These are phyloP conservation scores for Colletotrichum sidae DNA, from an alignment of 2,329 filamentous ascomycete species.

Conservation along the genomic window DNA sequence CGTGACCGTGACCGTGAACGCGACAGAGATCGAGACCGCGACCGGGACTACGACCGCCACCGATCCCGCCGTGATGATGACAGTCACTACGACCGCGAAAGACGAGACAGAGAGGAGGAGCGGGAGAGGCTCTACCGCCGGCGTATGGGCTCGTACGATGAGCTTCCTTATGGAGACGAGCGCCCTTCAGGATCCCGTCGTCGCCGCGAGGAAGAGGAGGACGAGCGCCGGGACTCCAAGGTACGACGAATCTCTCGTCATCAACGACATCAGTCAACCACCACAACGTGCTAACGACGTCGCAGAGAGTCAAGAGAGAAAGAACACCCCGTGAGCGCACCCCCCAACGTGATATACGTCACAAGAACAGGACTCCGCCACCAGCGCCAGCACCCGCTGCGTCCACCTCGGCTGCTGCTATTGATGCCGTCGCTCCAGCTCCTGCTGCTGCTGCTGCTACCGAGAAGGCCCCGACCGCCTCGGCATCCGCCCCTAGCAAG, in stretches of 20 bases:
- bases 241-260: conserved; percentile 49
- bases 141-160: conserved; percentile 83
- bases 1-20: conserved; percentile 43
- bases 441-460: conserved; percentile 33
- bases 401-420: conserved; percentile 21
- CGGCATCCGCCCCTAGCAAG: conserved; percentile 28
- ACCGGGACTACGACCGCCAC: conserved; percentile 62
- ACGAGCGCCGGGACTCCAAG: conserved; percentile 77
- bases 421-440: conserved; percentile 31
- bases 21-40: conserved; percentile 46
- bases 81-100: conserved; percentile 84
- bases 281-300: conserved; percentile 43
- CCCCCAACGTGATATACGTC: conserved; percentile 66
- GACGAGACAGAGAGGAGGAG: conserved; percentile 89
- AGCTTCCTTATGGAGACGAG: conserved; percentile 90
- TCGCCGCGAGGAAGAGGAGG: conserved; percentile 82
- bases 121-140: conserved; percentile 89
- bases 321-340: conserved; percentile 70
- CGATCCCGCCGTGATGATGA: conserved; percentile 71
- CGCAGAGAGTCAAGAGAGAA: conserved; percentile 69
- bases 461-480: conserved; percentile 37
- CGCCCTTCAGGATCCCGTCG: conserved; percentile 75
- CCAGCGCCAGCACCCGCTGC: conserved; percentile 42
- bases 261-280: background rate
- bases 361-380: conserved; percentile 68